Conservation (phyloP, 169 alveolate genomes). For the Plasmodium inui region DNA sequence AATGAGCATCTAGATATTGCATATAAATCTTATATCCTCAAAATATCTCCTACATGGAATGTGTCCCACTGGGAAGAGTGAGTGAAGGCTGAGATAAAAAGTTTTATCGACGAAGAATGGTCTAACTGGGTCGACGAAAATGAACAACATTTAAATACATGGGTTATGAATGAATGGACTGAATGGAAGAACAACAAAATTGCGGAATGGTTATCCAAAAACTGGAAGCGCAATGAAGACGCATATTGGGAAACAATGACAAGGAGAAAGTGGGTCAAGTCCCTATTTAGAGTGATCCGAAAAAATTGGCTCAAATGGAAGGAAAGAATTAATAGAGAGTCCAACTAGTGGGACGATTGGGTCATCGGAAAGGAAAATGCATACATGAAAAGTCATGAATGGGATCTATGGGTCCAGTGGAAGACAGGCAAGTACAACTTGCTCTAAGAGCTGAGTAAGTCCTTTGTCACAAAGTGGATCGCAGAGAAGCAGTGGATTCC, state of each 20-base stretch:
- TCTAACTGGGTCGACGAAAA: not conserved
- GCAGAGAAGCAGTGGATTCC: not conserved
- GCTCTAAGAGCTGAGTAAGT: not conserved
- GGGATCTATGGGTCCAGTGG: not conserved
- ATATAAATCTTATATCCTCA: not conserved
- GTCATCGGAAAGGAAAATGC: not conserved
- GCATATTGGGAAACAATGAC: constrained; percentile 9
- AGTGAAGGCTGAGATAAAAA: not conserved
- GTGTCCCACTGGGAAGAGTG: constrained; percentile 26
- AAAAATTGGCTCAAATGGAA: constrained; percentile 11
- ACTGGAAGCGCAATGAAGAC: constrained; percentile 5
- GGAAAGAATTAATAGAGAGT: not conserved
- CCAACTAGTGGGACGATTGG: constrained; percentile 7
- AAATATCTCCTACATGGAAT: constrained; percentile 1
- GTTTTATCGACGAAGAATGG: not conserved
- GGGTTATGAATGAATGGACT: constrained; percentile 2
- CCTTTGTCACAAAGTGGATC: not conserved
- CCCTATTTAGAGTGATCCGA: not conserved
- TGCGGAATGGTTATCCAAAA: not conserved
- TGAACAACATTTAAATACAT: constrained; percentile 10
- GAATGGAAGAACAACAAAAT: constrained; percentile 7
- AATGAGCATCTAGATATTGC: constrained; percentile 2
- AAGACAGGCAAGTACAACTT: not conserved
- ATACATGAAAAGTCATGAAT: not conserved
- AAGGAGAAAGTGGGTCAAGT: constrained; percentile 3